Conservation (phyloP, 805 yeast species). For the Wickerhamomyces rabaulensis region DNA sequence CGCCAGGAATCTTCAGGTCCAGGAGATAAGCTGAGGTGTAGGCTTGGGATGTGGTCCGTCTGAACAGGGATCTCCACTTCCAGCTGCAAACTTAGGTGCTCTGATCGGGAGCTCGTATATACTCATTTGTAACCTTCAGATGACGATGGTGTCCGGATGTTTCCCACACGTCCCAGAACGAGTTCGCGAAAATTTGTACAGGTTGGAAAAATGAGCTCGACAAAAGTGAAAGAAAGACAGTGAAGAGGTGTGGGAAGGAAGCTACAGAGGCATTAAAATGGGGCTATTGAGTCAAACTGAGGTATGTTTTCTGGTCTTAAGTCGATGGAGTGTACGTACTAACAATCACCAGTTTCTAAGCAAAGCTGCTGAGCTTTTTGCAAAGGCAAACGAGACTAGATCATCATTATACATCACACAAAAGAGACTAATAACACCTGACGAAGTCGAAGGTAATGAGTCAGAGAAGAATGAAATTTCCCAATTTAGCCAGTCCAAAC, state of each 20-base stretch:
- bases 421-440: slow-evolving; percentile 38
- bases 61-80: background rate
- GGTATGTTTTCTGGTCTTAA: slow-evolving; percentile 3
- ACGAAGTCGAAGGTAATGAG: slow-evolving; percentile 24
- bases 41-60: background rate
- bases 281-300: slow-evolving; percentile 17
- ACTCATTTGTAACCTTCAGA: too few species aligned
- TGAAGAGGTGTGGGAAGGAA: background rate
- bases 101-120: too few species aligned
- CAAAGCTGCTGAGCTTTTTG: slow-evolving; percentile 21
- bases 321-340: background rate
- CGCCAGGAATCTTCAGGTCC: background rate
- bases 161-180: background rate
- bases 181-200: background rate
- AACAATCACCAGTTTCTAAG: slow-evolving; percentile 17
- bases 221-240: background rate
- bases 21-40: background rate
- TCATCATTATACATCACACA: slow-evolving; percentile 58
- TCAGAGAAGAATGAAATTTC: slow-evolving; percentile 17
- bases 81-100: too few species aligned
- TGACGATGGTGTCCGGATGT: background rate
- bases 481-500: slow-evolving; percentile 11
- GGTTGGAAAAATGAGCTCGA: background rate
- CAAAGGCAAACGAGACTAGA: slow-evolving; percentile 32
- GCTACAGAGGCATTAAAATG: slow-evolving; percentile 4